Conservation (phyloP, 345 rosid genomes). For the Noccaea bulbosa region DNA sequence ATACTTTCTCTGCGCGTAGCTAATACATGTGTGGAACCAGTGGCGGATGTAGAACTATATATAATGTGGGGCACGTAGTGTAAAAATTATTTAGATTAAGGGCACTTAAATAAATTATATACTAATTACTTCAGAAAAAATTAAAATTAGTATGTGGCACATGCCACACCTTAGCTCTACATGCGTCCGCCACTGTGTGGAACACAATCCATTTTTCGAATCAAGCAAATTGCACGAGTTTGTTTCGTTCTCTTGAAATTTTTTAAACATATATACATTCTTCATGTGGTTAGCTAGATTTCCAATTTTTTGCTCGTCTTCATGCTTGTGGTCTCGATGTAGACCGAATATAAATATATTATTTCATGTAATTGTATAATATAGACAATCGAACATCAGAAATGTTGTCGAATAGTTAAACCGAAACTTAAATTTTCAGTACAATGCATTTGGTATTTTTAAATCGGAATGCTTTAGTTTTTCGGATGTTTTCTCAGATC, state of each 20-base stretch:
- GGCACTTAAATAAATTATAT: too few species aligned
- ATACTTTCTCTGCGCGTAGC: not conserved
- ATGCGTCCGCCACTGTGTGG: too few species aligned
- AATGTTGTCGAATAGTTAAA: not conserved
- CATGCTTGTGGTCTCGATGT: slow-evolving; percentile 10
- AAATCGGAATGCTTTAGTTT: not conserved
- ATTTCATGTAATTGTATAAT: not conserved
- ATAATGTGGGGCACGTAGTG: too few species aligned
- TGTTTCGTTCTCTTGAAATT: not conserved
- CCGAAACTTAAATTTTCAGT: not conserved
- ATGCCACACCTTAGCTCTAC: too few species aligned
- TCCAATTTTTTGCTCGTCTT: not conserved
- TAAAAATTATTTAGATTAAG: too few species aligned
- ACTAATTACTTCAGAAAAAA: too few species aligned
- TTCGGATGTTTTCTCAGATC: slow-evolving; percentile 6
- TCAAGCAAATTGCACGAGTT: not conserved
- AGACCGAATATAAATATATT: slow-evolving; percentile 1
- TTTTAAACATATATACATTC: not conserved
- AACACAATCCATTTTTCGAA: not conserved
- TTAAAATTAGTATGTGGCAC: too few species aligned
- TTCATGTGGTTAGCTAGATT: not conserved
- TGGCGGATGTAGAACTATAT: too few species aligned
- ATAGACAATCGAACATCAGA: not conserved
- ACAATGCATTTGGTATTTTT: not conserved
- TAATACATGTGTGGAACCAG: not conserved